Base-by-base conservation (phyloP, 2,329 filamentous ascomycete species). In the Davidsoniella neocaledoniae region DNA sequence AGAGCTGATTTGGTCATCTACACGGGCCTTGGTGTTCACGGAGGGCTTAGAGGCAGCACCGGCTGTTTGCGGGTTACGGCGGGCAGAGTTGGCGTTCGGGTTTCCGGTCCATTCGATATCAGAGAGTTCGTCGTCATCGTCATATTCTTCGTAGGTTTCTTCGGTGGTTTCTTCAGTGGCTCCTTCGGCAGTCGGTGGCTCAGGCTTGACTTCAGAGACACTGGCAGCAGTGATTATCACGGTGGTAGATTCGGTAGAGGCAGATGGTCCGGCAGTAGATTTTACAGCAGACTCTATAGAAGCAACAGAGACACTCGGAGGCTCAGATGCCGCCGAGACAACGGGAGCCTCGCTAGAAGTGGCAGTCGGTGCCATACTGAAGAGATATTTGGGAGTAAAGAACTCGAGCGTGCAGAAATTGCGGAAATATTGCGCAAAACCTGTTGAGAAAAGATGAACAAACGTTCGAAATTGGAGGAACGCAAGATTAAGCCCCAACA, bases 1-100 rank as follows among this genome's bases (percentile, higher is more conserved):
- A n/a, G 80, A 81, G 4, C 81, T 79, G 48, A 94, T 82, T 58
- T 95, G 86, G 60, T 95, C 88, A 62, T 94, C 86, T 48, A 94
- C 74, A 21, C 78, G 81, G 21, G 85, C 76, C 54, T 76, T 73
- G 1, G 85, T 88, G 64, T 94, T 94, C 43, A 85, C 78, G 0
- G 74, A 74, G 5, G 86, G 85, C 59, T 81, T 85, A 61, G 51
- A 37, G 36, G 29, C 40, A 33, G 48, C 38, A 23, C 44, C 44
- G 6, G 47, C 51, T 12, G 51, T 47, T n/a, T 53, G 51, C 16
- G 51, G 51, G 47, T 53, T 53, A 19, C 51, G 51, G 29, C 51
- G 51, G 43, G 43, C 40, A 8, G 26, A 43, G 38, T 36, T 45
- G 4, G 49, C 36, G 29, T 23, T 14, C 5, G 39, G 23, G n/a